Evolutionary conservation across 257 asterid species (phyloP).

Genomic region (Solanum lignicaule): DNA sequence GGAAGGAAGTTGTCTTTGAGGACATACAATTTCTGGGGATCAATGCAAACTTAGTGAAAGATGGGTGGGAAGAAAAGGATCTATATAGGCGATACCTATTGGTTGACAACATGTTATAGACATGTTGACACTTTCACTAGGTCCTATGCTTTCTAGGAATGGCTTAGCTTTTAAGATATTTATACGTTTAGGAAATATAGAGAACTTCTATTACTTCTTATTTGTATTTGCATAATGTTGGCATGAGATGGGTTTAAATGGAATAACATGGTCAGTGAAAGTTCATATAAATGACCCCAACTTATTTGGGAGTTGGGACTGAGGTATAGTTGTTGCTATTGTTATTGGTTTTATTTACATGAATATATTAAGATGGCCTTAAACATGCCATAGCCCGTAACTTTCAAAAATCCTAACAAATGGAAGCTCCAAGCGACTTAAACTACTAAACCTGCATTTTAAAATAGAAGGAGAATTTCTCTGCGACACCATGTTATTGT

Average conservation of each 20-base stretch:
- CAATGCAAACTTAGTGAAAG: not conserved
- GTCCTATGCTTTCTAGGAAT: not conserved
- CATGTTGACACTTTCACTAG: not conserved
- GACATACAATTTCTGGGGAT: not conserved
- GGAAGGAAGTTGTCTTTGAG: not conserved
- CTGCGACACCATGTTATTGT: not conserved
- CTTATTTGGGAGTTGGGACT: not conserved
- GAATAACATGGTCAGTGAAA: not conserved
- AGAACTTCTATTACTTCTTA: not conserved
- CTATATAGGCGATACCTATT: not conserved
- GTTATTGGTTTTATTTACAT: not conserved
- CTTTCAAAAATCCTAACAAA: not conserved
- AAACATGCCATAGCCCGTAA: not conserved
- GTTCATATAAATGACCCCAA: not conserved
- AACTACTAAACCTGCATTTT: not conserved
- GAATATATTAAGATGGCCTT: not conserved
- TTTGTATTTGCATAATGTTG: not conserved
- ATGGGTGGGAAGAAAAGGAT: not conserved
- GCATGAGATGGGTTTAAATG: not conserved
- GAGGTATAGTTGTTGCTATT: not conserved
- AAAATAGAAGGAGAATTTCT: not conserved
- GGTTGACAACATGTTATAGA: not conserved
- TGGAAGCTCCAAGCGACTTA: not conserved
- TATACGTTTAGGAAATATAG: not conserved
- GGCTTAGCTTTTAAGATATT: not conserved